phyloP scores from a whole-genome alignment of 2,329 filamentous ascomycete genomes.

The Nannizziopsis barbatae region DNA sequence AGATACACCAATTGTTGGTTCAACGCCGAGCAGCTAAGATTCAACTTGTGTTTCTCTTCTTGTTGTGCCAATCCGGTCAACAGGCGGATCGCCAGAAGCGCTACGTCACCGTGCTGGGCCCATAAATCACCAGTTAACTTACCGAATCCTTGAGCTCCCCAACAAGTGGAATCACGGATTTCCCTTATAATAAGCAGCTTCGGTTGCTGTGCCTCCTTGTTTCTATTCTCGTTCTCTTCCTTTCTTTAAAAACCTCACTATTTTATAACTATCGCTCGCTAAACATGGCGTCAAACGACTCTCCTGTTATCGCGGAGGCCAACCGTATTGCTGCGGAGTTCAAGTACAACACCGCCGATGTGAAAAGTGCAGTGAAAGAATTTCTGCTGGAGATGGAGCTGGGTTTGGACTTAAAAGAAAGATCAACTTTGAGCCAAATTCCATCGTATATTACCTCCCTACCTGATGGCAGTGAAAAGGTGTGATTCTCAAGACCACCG shows the following conservation, averaged over 20 bases:
- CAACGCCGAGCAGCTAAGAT: no score
- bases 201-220: no score
- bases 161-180: no score
- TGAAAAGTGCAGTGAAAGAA: conserved; percentile 70
- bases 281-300: conserved; percentile 17
- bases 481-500: conserved; percentile 30
- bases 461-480: conserved; percentile 96
- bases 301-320: conserved; percentile 53
- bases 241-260: neutral
- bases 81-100: neutral
- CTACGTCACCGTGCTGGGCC: neutral
- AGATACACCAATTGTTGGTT: no score
- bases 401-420: conserved; percentile 60
- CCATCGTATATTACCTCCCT: conserved; percentile 93
- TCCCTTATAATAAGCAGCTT: no score
- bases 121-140: no score
- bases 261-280: neutral
- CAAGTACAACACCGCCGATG: conserved; percentile 65
- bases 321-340: conserved; percentile 74
- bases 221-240: neutral
- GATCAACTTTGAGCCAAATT: conserved; percentile 82
- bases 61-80: no score
- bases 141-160: no score
- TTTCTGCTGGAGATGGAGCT: conserved; percentile 82
- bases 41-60: no score